These are phyloP conservation scores for Colletotrichum australisinense DNA, from an alignment of 2,329 filamentous ascomycete species.

Conservation along the genomic window DNA sequence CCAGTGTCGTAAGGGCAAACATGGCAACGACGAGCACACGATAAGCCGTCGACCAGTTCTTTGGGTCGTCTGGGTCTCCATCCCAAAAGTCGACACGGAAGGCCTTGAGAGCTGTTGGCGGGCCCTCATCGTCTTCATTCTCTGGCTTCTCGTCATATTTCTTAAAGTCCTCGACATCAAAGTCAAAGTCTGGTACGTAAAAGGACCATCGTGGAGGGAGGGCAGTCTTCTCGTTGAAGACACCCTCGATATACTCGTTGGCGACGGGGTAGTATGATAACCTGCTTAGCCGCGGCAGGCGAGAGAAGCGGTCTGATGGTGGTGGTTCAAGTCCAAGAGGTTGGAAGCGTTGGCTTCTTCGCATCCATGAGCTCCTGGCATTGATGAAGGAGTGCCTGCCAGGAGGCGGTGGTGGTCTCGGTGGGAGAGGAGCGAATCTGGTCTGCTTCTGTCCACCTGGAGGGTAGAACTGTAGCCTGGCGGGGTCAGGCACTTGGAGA, in stretches of 20 bases:
- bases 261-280: slow-evolving; percentile 34
- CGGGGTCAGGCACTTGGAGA: slow-evolving; percentile 26
- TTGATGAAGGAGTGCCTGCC: slow-evolving; percentile 15
- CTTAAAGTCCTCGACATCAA: slow-evolving; percentile 33
- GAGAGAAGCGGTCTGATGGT: not conserved
- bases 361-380: slow-evolving; percentile 32
- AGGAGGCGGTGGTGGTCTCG: slow-evolving; percentile 13
- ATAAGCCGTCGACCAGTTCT: slow-evolving; percentile 24
- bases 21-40: slow-evolving; percentile 24
- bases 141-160: slow-evolving; percentile 1
- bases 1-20: slow-evolving; percentile 31
- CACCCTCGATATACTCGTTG: slow-evolving; percentile 36
- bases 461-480: slow-evolving; percentile 24
- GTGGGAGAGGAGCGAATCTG: slow-evolving; percentile 30
- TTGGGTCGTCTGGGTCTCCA: slow-evolving; percentile 64
- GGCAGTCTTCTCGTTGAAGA: slow-evolving; percentile 36
- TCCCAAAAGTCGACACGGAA: slow-evolving; percentile 71
- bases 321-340: not conserved
- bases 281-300: slow-evolving; percentile 25
- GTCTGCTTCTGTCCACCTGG: slow-evolving; percentile 27
- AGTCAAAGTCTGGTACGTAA: slow-evolving; percentile 38
- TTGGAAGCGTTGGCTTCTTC: slow-evolving; percentile 22
- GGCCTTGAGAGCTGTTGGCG: slow-evolving; percentile 39
- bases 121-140: not conserved
- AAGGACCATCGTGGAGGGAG: slow-evolving; percentile 37